These are phyloP conservation scores for Mimosa bimucronata DNA, from an alignment of 306 rosid genomes.

Conservation along the genomic window DNA sequence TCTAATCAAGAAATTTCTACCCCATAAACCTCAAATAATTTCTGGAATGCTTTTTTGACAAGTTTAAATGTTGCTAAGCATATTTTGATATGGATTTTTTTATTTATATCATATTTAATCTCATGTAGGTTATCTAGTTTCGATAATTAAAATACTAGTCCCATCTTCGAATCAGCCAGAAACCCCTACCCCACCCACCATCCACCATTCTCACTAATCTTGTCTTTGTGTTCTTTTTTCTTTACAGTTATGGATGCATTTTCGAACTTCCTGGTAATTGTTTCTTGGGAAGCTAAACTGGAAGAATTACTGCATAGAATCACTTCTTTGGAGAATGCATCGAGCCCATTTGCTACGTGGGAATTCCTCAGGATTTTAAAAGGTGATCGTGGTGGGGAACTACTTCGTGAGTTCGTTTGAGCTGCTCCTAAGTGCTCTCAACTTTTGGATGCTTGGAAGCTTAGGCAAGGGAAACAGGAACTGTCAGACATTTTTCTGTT, in stretches of 20 bases:
- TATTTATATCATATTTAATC: too few relatives aligned
- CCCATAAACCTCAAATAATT: too few relatives aligned
- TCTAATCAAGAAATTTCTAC: too few relatives aligned
- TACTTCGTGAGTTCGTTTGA: slow-evolving; percentile 56
- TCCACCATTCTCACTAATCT: too few relatives aligned
- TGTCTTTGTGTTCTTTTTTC: too few relatives aligned
- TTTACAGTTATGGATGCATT: slow-evolving; percentile 38
- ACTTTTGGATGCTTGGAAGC: slow-evolving; percentile 78
- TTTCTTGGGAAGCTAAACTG: slow-evolving; percentile 44
- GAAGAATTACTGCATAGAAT: slow-evolving; percentile 48
- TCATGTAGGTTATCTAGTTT: too few relatives aligned
- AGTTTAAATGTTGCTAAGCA: too few relatives aligned
- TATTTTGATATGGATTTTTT: too few relatives aligned
- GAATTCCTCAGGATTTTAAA: slow-evolving; percentile 50
- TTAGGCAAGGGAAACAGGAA: slow-evolving; percentile 68
- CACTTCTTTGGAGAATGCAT: slow-evolving; percentile 51
- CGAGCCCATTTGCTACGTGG: slow-evolving; percentile 53
- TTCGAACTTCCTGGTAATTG: slow-evolving; percentile 34
- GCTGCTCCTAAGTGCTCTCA: slow-evolving; percentile 70
- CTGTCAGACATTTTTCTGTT: slow-evolving; percentile 51
- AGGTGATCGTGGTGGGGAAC: slow-evolving; percentile 36
- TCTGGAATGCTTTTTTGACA: too few relatives aligned
- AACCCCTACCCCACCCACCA: too few relatives aligned
- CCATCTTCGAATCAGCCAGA: too few relatives aligned
- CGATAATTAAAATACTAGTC: too few relatives aligned